Evolutionary conservation across 2,329 filamentous ascomycete genomes (phyloP), one percentile per base, ranked within the genome.

Genomic region (Gliomastix tumulicola): DNA sequence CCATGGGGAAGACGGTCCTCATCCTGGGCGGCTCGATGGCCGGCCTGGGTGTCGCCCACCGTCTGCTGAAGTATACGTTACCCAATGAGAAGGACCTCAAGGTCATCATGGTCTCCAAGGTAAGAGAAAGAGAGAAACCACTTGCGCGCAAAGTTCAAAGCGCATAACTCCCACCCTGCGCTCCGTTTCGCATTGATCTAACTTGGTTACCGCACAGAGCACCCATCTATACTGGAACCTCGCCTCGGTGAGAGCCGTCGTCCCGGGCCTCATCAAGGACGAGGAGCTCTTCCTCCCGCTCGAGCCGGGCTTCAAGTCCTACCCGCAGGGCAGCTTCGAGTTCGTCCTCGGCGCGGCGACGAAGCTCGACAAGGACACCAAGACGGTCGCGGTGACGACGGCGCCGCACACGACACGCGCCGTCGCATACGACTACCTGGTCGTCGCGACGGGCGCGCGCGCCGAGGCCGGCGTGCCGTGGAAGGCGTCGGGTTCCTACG

Each of bases 201-300:
- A n/a, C n/a, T n/a, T n/a, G n/a, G n/a, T n/a, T n/a, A 28, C 17
- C 25, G 18, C 21, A 30, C 40, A 76, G 68, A 76, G 67, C 45
- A 68, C 61, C 42, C 71, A 78, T 46, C 71, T 78, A 45, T 78
- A 67, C 59, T 76, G 72, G 73, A 76, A 76, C 54, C 38, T 76
- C 6, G 73, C 71, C 19, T 65, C 74, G 2, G 66, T 75, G 30
- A 69, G 74, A 32, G 71, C 69, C 53, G 65, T 78, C 42, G 55
- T 77, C 32, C 71, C 73, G 4, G 67, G 62, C 25, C 43, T 60
- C 34, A 44, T 76, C 49, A 60, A 60, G 25, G 68, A 74, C 41
- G 65, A 71, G 10, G 58, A 74, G 44, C 55, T 75, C 44, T 63
- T 69, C 50, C 59, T 59, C 35, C 63, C 72, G 22, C 69, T 79